Percentiles rank a stretch among this genome's conserved stretches.
phyloP scores from a whole-genome alignment of 805 yeast genomes.

The Phaffomyces opuntiae region DNA sequence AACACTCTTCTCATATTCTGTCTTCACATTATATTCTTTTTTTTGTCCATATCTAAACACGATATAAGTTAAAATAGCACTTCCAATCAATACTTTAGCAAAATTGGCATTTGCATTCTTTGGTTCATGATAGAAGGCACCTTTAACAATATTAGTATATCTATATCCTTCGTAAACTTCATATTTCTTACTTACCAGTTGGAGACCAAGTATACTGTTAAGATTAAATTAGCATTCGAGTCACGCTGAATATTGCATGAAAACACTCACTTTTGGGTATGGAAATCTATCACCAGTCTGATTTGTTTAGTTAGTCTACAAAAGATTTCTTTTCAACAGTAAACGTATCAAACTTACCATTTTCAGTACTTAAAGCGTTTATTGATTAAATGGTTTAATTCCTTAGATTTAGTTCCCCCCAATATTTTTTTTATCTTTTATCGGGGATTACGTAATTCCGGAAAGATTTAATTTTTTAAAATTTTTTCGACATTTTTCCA shows the following conservation, averaged over 20 bases:
- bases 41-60: constrained; percentile 14
- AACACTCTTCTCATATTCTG: constrained; percentile 15
- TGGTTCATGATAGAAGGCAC: constrained; percentile 24
- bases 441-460: no score
- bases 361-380: no score
- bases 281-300: constrained; percentile 17
- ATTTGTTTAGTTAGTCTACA: background rate
- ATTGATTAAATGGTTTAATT: no score
- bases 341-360: no score
- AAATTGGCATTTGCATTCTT: constrained; percentile 18
- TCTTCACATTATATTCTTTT: constrained; percentile 13
- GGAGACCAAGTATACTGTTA: constrained; percentile 22
- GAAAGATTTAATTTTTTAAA: no score
- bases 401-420: no score
- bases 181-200: constrained; percentile 15
- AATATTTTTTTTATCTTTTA: no score
- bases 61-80: constrained; percentile 11
- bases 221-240: constrained; percentile 1
- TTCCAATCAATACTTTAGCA: constrained; percentile 9
- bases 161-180: background rate
- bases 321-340: no score
- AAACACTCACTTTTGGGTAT: constrained; percentile 18
- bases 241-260: background rate
- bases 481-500: no score
- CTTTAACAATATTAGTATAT: constrained; percentile 13